Percentiles rank a stretch among this genome's conserved stretches.
These are phyloP conservation scores for Salix caprea DNA, from an alignment of 345 rosid species.

Conservation along the genomic window DNA sequence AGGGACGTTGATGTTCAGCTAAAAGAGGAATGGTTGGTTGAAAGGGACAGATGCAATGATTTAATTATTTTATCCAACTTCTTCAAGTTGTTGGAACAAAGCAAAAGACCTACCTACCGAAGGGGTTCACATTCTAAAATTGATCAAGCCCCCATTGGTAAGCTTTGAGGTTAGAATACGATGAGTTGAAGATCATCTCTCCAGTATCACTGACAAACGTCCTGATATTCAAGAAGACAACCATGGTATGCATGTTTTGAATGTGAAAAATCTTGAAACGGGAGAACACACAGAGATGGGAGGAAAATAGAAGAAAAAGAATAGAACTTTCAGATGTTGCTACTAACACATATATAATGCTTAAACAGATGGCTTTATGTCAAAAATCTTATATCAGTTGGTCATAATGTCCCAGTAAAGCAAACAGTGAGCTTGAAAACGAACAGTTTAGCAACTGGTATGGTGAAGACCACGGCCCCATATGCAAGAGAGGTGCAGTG, in stretches of 20 bases:
- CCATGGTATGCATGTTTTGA: background rate
- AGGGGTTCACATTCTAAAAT: constrained; percentile 24
- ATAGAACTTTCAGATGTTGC: background rate
- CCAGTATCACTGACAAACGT: background rate
- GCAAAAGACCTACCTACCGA: constrained; percentile 9
- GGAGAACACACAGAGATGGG: background rate
- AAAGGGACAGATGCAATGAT: constrained; percentile 61
- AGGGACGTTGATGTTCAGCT: constrained; percentile 75
- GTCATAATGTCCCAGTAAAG: background rate
- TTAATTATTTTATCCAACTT: constrained; percentile 47
- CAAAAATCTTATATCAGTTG: background rate
- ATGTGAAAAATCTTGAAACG: background rate
- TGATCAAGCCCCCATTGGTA: constrained; percentile 24
- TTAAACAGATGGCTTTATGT: background rate
- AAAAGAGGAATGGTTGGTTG: constrained; percentile 70
- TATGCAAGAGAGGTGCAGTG: background rate
- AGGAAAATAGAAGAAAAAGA: background rate
- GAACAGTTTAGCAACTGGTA: background rate
- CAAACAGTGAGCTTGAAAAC: background rate
- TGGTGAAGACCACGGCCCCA: background rate
- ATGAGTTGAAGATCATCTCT: background rate
- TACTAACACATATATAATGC: background rate
- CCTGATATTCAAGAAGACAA: background rate
- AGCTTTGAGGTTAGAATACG: constrained; percentile 5
- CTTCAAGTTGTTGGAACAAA: constrained; percentile 34